Conservation (phyloP, 345 rosid species). For the Carallia pectinifolia region DNA sequence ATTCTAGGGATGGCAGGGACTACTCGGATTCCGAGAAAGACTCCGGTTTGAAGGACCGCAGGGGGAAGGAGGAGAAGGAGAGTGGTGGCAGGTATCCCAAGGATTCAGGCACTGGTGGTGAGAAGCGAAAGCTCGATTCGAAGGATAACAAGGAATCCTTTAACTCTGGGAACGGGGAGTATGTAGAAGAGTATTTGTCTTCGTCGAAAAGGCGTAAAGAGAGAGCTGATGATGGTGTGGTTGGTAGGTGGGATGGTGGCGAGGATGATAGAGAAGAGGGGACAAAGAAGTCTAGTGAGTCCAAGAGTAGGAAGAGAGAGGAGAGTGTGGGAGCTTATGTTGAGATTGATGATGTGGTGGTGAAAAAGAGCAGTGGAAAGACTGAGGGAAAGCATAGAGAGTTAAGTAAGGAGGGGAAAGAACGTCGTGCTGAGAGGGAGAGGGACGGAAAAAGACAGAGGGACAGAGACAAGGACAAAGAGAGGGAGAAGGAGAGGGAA, state of each 20-base stretch:
- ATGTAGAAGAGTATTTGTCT: conserved; percentile 55
- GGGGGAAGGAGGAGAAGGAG: conserved; percentile 49
- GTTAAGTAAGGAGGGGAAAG: conserved; percentile 54
- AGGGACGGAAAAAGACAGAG: conserved; percentile 34
- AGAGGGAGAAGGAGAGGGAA: conserved; percentile 15
- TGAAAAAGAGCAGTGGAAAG: conserved; percentile 50
- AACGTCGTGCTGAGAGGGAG: conserved; percentile 32
- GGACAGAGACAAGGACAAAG: conserved; percentile 49
- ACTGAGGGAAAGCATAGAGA: conserved; percentile 71
- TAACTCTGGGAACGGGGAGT: conserved; percentile 59
- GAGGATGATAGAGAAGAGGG: conserved; percentile 40
- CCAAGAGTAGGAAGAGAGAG: conserved; percentile 65
- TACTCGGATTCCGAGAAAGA: conserved; percentile 93
- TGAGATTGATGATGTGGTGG: conserved; percentile 43
- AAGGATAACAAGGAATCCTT: conserved; percentile 48
- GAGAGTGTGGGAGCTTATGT: conserved; percentile 18
- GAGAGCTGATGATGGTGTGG: conserved; percentile 48
- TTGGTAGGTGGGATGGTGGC: conserved; percentile 78
- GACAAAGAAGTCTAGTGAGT: conserved; percentile 63
- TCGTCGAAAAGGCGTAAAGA: conserved; percentile 61
- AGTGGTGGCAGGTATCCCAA: conserved; percentile 52
- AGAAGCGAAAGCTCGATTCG: conserved; percentile 65
- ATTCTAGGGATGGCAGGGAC: conserved; percentile 70
- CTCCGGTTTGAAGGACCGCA: conserved; percentile 57
- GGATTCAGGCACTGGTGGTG: conserved; percentile 52